phyloP scores from a whole-genome alignment of 306 rosid genomes.

The Corylus americana region DNA sequence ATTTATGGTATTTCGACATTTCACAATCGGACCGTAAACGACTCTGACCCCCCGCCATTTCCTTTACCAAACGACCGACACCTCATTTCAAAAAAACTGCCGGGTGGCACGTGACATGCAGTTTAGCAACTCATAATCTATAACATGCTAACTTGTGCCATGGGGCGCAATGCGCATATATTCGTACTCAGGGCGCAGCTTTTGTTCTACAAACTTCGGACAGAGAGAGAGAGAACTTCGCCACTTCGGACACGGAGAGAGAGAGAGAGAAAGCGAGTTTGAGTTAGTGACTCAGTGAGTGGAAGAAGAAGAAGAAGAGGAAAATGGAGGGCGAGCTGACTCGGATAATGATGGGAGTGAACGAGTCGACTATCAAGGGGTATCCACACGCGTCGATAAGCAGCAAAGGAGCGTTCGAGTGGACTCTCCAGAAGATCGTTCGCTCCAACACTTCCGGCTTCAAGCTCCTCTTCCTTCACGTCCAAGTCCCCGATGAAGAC shows the following conservation, averaged over 20 bases:
- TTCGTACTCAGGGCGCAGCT: not conserved
- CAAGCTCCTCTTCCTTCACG: constrained; percentile 78
- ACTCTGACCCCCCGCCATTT: constrained; percentile 17
- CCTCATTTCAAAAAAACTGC: not conserved
- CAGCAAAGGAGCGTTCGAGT: constrained; percentile 85
- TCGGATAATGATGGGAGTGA: constrained; percentile 81
- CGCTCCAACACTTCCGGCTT: constrained; percentile 63
- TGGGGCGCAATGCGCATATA: not conserved
- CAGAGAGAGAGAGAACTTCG: not conserved
- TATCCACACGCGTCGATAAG: constrained; percentile 88
- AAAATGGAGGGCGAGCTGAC: constrained; percentile 47
- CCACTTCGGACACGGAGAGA: no score
- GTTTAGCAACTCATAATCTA: not conserved
- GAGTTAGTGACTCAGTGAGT: not conserved
- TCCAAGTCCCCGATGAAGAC: constrained; percentile 92
- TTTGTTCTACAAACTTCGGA: constrained; percentile 9
- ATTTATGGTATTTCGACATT: not conserved
- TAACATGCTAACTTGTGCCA: accelerated
- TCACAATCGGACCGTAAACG: not conserved
- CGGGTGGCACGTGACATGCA: constrained; percentile 30
- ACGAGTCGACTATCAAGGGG: constrained; percentile 86
- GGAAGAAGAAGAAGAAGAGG: not conserved
- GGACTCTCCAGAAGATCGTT: constrained; percentile 82
- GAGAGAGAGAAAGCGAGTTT: constrained; percentile 14
- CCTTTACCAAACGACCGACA: constrained; percentile 3